Conservation (phyloP, 345 rosid genomes). For the Eucalyptus pauciflora region DNA sequence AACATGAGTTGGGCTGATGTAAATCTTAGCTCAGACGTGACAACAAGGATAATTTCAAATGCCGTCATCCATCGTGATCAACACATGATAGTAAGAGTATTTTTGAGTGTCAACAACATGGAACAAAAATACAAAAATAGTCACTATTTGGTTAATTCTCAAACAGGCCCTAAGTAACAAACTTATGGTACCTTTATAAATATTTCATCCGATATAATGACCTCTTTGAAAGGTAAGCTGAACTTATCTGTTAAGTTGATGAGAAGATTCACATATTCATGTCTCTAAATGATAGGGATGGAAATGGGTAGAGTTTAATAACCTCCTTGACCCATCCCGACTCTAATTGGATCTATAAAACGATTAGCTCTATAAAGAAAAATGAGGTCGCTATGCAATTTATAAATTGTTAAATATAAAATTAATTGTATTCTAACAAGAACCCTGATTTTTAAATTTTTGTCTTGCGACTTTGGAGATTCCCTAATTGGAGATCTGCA, state of each 20-base stretch:
- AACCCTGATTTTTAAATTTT: background rate
- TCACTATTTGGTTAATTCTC: no score
- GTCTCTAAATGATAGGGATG: background rate
- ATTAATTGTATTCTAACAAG: background rate
- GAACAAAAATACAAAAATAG: no score
- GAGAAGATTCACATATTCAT: background rate
- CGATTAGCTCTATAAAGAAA: background rate
- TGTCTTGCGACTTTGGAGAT: background rate
- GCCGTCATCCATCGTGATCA: rapidly evolving
- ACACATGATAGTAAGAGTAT: no score
- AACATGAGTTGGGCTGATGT: no score
- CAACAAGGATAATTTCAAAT: no score
- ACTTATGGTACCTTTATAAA: background rate
- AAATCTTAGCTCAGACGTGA: no score
- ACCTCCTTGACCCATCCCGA: background rate
- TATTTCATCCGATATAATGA: background rate
- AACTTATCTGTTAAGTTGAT: background rate
- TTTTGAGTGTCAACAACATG: no score
- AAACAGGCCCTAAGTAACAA: background rate
- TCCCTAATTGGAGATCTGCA: background rate
- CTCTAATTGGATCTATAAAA: background rate
- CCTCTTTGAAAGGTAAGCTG: background rate
- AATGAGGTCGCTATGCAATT: background rate
- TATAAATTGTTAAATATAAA: background rate
- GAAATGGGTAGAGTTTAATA: background rate